Conservation (phyloP, 306 rosid species). For the Cicer judaicum region DNA sequence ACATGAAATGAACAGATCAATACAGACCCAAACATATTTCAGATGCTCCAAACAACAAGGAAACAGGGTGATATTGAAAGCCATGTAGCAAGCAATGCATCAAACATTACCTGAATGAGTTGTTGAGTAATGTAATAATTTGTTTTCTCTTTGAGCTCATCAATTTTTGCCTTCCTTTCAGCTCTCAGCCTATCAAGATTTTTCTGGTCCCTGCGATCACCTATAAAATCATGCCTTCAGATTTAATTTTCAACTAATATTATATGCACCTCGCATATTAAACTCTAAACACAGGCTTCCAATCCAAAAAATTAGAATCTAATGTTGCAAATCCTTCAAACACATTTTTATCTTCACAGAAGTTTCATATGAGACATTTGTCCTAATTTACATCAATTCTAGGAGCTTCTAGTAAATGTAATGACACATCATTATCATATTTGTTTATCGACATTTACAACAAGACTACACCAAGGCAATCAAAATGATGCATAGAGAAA, state of each 20-base stretch:
- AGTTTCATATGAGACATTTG: constrained; percentile 23
- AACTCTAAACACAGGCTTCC: constrained; percentile 20
- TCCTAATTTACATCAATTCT: neutral
- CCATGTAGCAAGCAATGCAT: constrained; percentile 14
- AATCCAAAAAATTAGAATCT: constrained; percentile 31
- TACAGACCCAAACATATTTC: constrained; percentile 15
- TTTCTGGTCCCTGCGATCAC: constrained; percentile 87
- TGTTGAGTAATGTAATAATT: constrained; percentile 94
- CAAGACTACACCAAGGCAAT: neutral
- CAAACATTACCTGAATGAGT: constrained; percentile 81
- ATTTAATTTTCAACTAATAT: constrained; percentile 24
- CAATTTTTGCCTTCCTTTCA: constrained; percentile 93
- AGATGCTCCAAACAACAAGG: constrained; percentile 10
- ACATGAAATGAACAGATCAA: constrained; percentile 15
- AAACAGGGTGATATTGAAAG: constrained; percentile 12
- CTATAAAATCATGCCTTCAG: constrained; percentile 51
- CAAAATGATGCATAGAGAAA: constrained; percentile 22
- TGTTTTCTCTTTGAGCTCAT: constrained; percentile 96
- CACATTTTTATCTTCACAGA: constrained; percentile 27
- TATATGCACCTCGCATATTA: constrained; percentile 25
- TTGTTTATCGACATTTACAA: neutral
- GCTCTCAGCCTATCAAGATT: constrained; percentile 78
- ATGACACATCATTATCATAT: neutral
- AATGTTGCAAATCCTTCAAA: constrained; percentile 32
- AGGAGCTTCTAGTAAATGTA: constrained; percentile 18